Evolutionary conservation across 1,284 basidiomycete genomes (phyloP).

Genomic region (Naganishia albida): DNA sequence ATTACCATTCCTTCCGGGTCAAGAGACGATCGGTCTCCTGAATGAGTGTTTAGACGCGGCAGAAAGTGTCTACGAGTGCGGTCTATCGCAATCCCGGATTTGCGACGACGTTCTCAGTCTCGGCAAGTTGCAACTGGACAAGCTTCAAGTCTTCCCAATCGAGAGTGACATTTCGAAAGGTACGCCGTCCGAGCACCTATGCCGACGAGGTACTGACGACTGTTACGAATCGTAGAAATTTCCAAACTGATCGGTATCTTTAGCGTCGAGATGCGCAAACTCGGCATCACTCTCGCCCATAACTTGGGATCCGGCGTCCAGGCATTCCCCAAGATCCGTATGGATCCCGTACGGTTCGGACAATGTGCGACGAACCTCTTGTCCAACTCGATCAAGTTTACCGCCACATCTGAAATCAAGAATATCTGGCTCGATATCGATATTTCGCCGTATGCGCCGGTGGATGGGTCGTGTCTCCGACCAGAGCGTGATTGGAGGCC

Average conservation of each 20-base stretch:
- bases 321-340: slow-evolving; percentile 37
- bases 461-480: slow-evolving; percentile 39
- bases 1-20: slow-evolving; percentile 42
- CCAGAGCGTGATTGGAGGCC: slow-evolving; percentile 31
- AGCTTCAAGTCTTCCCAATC: slow-evolving; percentile 45
- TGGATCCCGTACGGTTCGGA: slow-evolving; percentile 48
- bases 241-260: slow-evolving; percentile 51
- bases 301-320: slow-evolving; percentile 27
- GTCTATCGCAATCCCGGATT: slow-evolving; percentile 55
- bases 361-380: slow-evolving; percentile 52
- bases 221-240: slow-evolving; percentile 37
- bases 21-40: slow-evolving; percentile 48
- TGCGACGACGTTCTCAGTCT: slow-evolving; percentile 56
- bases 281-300: slow-evolving; percentile 33
- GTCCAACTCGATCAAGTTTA: slow-evolving; percentile 50
- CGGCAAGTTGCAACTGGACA: slow-evolving; percentile 54
- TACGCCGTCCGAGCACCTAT: too few species aligned
- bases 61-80: slow-evolving; percentile 52
- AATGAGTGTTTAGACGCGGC: slow-evolving; percentile 52
- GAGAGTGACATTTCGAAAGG: slow-evolving; percentile 45
- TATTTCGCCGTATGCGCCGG: slow-evolving; percentile 43
- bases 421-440: slow-evolving; percentile 46
- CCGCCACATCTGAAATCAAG: slow-evolving; percentile 41
- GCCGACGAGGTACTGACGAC: too few species aligned
- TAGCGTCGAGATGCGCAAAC: slow-evolving; percentile 31